Base-by-base conservation (phyloP, 1,284 basidiomycete species). In the Moesziomyces sp. region DNA sequence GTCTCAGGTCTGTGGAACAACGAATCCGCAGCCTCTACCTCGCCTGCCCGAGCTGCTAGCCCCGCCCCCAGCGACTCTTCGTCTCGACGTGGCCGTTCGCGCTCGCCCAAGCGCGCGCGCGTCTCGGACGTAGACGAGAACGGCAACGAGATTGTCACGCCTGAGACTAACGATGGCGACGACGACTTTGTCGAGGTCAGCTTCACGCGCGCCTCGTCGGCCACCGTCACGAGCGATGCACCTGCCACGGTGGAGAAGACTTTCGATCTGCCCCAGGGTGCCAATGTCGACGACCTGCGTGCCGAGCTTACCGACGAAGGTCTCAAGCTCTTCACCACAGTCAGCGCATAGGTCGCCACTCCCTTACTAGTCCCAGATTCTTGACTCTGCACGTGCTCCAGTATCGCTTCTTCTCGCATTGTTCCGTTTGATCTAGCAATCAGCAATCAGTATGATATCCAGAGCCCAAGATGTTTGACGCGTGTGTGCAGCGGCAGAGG, bases 111-210 rank as follows among this genome's bases (percentile, higher is more conserved):
- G 57, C 67, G 72, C 19, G 72, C 72, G 6, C 62, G 72, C 14
- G 72, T 75, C 34, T 71, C 67, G 8, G 72, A 75, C 38, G 72
- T 75, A 6, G 72, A 75, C 50, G 72, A 70, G 53, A 75, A 75
- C 60, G 72, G 72, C 46, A 53, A 75, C 42, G 72, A 75, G 59
- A 75, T 75, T 19, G 59, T 64, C n/a, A 40, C 26, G 0, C 65
- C 65, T 14, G 70, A 68, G 2, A 21, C 54, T 19, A 51, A 66
- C 43, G 44, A 51, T 6, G 49, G 52, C 43, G 63, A 72, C 26
- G 63, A 72, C n/a, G 69, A 67, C 59, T 67, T 72, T 60, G 69
- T 72, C 43, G 63, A 72, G 44, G 57, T 72, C 59, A 66, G 44
- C 59, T 72, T 72, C 46, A 55, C 42, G 18, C 50, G 43, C 14